phyloP scores from a whole-genome alignment of 2,329 filamentous ascomycete species.

The Claviceps humidiphila region DNA sequence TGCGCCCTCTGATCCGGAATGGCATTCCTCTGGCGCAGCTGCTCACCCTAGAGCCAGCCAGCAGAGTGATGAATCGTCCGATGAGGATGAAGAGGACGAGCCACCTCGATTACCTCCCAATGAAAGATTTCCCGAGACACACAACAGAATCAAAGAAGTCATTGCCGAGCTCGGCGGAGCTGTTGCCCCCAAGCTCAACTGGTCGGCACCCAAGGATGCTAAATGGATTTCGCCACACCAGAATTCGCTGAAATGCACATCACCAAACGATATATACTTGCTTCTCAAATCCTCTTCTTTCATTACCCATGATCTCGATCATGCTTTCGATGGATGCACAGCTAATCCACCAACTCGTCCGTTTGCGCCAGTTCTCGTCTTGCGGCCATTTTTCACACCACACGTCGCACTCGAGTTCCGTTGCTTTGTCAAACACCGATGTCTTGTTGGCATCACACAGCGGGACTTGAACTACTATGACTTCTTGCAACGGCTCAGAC shows the following conservation, averaged over 20 bases:
- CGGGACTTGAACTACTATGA: slow-evolving; percentile 83
- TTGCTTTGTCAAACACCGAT: slow-evolving; percentile 78
- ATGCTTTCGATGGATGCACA: slow-evolving; percentile 67
- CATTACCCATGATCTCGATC: slow-evolving; percentile 83
- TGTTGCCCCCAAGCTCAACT: slow-evolving; percentile 89
- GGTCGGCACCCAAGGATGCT: slow-evolving; percentile 93
- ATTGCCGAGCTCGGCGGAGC: slow-evolving; percentile 74
- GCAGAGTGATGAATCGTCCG: slow-evolving; percentile 29
- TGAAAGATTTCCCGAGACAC: slow-evolving; percentile 54
- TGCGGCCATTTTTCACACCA: slow-evolving; percentile 77
- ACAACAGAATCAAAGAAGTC: slow-evolving; percentile 60
- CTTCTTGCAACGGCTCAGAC: slow-evolving; percentile 55
- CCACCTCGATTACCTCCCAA: slow-evolving; percentile 32
- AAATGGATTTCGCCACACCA: slow-evolving; percentile 74
- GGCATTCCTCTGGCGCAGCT: slow-evolving; percentile 22
- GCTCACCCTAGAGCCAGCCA: slow-evolving; percentile 15
- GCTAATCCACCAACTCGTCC: slow-evolving; percentile 24
- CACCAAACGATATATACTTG: slow-evolving; percentile 83
- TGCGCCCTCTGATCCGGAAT: slow-evolving; percentile 44
- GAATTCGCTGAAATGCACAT: slow-evolving; percentile 85
- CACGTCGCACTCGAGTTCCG: slow-evolving; percentile 90
- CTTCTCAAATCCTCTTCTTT: slow-evolving; percentile 92
- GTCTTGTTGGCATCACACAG: slow-evolving; percentile 73
- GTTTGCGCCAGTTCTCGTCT: slow-evolving; percentile 67
- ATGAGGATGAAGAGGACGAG: slow-evolving; percentile 35